A percentile compares a stretch with the other conserved stretches of the same genome.
Evolutionary conservation across 2,329 filamentous ascomycete species (phyloP).

Genomic region (Ampelomyces quisqualis): DNA sequence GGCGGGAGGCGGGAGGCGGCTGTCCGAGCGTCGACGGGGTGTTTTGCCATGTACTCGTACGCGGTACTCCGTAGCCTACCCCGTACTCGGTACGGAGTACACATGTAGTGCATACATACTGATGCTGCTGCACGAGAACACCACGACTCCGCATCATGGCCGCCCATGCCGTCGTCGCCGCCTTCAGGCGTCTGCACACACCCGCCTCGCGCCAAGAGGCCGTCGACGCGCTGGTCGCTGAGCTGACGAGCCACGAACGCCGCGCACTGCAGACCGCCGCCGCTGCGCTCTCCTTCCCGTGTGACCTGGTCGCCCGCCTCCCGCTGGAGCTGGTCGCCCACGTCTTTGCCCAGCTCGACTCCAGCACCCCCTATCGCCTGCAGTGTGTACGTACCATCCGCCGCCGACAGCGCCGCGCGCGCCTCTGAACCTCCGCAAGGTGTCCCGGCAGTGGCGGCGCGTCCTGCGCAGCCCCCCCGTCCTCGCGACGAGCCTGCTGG

Average conservation of each 20-base stretch:
- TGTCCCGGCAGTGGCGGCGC: slow-evolving; percentile 38
- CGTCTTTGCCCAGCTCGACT: slow-evolving; percentile 40
- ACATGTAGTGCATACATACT: too few species aligned
- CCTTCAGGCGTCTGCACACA: slow-evolving; percentile 20
- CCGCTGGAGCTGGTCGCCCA: slow-evolving; percentile 43
- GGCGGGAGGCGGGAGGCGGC: background rate
- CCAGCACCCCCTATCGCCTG: slow-evolving; percentile 28
- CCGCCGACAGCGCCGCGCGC: background rate
- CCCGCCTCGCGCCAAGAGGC: slow-evolving; percentile 20
- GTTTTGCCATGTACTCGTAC: background rate
- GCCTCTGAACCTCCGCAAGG: slow-evolving; percentile 14
- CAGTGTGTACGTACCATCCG: slow-evolving; percentile 24
- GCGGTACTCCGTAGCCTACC: too few species aligned
- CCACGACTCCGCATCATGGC: slow-evolving; percentile 5
- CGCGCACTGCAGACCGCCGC: slow-evolving; percentile 21
- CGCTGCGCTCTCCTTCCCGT: slow-evolving; percentile 25
- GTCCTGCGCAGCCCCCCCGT: slow-evolving; percentile 30
- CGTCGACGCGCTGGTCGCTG: slow-evolving; percentile 24
- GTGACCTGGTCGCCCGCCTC: slow-evolving; percentile 40
- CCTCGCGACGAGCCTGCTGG: slow-evolving; percentile 19
- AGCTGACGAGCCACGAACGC: slow-evolving; percentile 38
- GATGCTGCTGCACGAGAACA: background rate
- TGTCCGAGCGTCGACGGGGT: too few species aligned
- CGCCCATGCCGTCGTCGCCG: slow-evolving; percentile 10
- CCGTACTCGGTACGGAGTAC: too few species aligned